Evolutionary conservation across 73 alveolate species (phyloP), one percentile per base, ranked within the genome.

Genomic region (Symbiodinium natans): DNA sequence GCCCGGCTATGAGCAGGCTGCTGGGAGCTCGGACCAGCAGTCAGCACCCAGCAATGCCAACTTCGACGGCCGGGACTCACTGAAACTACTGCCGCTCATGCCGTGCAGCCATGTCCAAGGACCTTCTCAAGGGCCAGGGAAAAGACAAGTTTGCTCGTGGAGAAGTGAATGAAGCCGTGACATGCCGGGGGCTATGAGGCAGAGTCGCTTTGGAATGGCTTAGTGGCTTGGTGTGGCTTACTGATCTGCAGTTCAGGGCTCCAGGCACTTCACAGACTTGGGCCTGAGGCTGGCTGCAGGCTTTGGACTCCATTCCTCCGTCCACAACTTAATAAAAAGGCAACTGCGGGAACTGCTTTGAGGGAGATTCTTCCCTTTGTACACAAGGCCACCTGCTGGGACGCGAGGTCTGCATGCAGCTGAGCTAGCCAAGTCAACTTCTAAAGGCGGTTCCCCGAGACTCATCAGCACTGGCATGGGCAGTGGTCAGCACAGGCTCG

Each of bases 51-150:
- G n/a, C n/a, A n/a, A n/a, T n/a, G n/a, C n/a, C n/a, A n/a, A n/a
- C n/a, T n/a, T n/a, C n/a, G n/a, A n/a, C n/a, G n/a, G n/a, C n/a
- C n/a, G n/a, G n/a, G n/a, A n/a, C n/a, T n/a, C n/a, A n/a, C n/a
- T n/a, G n/a, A n/a, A n/a, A n/a, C n/a, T n/a, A n/a, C n/a, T n/a
- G n/a, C n/a, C n/a, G n/a, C n/a, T n/a, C n/a, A n/a, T n/a, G n/a
- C n/a, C n/a, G n/a, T n/a, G n/a, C n/a, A n/a, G n/a, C n/a, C n/a
- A 46, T 46, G 36, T 23, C 80, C 36, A 36, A 63, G 80, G 80
- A 88, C 48, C 95, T 41, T 54, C 86, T 88, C 86, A 88, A 88
- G 41, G 95, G 95, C 27, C 95, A 88, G 95, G 95, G 95, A 42
- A 88, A 88, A 39, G 95, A 88, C 86, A 88, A 88, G 86, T 88